These are phyloP conservation scores for Kodamaea nitidulidarum DNA, from an alignment of 805 yeast species.

Conservation along the genomic window DNA sequence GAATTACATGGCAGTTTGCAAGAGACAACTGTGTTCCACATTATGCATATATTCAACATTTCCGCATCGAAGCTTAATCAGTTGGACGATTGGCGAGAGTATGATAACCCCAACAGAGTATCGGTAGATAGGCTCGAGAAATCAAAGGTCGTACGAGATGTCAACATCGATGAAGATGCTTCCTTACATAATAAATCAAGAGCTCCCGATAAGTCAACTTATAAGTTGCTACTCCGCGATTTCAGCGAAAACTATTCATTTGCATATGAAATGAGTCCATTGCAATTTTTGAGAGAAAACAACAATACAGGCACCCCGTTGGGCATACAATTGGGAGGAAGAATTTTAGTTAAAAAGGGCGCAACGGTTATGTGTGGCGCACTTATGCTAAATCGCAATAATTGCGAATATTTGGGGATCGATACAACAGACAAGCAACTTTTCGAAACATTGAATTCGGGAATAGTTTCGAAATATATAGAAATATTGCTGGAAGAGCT, in stretches of 20 bases:
- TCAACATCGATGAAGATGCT: conserved; percentile 43
- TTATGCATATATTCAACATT: conserved; percentile 52
- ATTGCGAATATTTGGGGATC: conserved; percentile 32
- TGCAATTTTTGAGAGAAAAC: conserved; percentile 42
- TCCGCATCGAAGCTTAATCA: conserved; percentile 48
- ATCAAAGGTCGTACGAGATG: conserved; percentile 42
- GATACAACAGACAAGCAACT: conserved; percentile 21
- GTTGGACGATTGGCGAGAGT: conserved; percentile 50
- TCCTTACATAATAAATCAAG: conserved; percentile 6
- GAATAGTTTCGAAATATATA: conserved; percentile 36
- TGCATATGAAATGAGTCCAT: conserved; percentile 51
- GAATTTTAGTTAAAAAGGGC: conserved; percentile 47
- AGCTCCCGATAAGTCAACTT: conserved; percentile 24
- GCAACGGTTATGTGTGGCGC: conserved; percentile 47
- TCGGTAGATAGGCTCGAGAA: conserved; percentile 51
- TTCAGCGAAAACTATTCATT: conserved; percentile 45
- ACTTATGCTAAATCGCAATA: conserved; percentile 30
- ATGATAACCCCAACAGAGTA: conserved; percentile 55
- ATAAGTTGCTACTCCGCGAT: conserved; percentile 58
- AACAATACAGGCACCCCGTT: conserved; percentile 28
- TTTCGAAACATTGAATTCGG: conserved; percentile 28
- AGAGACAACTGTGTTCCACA: conserved; percentile 43
- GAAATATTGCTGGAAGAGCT: conserved; percentile 32
- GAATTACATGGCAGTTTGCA: conserved; percentile 3
- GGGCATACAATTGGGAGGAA: conserved; percentile 45